Base-by-base conservation (phyloP, 495 filamentous ascomycete genomes). In the Penicillium canescens region DNA sequence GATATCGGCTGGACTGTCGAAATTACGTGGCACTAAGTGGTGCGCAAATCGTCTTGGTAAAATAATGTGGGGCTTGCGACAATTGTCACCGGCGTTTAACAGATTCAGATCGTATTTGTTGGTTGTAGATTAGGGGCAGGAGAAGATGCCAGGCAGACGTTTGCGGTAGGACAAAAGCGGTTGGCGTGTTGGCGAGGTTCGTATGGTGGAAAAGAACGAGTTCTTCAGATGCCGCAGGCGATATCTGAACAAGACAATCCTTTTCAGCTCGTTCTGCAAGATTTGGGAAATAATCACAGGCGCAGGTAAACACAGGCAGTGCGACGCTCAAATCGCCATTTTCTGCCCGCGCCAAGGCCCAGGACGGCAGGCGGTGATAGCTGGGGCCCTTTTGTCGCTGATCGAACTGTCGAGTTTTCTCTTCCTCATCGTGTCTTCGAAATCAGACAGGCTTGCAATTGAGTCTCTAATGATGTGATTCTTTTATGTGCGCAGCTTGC, bases 391-490 rank as follows among this genome's bases (percentile, higher is more conserved):
- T 42, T 42, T 36, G 34, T 34, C 39, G 8, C 39, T 41, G 48
- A 24, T 45, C 31, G 44, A 38, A 35, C 46, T 23, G 35, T 44
- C 33, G 39, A 10, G 2, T n/a, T 52, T 49, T 54, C 52, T 49
- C 42, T 24, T 50, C 42, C 39, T 28, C 28, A n/a, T 33, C 14
- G 21, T 16, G 21, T 21, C 38, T 42, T 18, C 16, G 5, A 31
- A 31, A 31, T 11, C 24, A 24, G 34, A 33, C 20, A 42, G 12
- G 16, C 21, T 20, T 39, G 8, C 40, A 51, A 51, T 51, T 51
- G 38, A 16, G 20, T 51, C 49, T 42, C 41, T 43, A 51, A 51
- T 51, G 40, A 51, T 51, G 49, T 51, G 49, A 36, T 42, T n/a
- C 0, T 14, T 16, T 6, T 28, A 51, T 36, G 24, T 43, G 40